Base-by-base conservation (phyloP, 192 early-diverging fungal genomes). In the Backusella mclennaniae region DNA sequence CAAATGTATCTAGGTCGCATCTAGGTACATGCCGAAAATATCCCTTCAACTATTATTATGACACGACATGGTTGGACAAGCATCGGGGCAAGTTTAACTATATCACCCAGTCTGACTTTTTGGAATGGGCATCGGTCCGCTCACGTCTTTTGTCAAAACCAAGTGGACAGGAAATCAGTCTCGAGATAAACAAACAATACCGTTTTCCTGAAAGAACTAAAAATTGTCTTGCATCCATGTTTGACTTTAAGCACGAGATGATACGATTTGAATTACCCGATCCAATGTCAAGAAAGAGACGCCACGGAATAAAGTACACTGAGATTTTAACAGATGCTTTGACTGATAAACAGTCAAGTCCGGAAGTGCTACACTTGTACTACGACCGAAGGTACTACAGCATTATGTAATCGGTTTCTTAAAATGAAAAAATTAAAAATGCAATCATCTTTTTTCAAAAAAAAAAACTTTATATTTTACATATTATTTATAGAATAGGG, bases 1-100 rank as follows among this genome's bases (percentile, higher is more conserved):
- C 81, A 8, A 85, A 85, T 73, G 84, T 85, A n/a, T 52, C 59
- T 49, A 56, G 69, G n/a, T 85, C 84, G 15, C 84, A 80, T 68
- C 49, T 82, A 12, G 78, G 76, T 4, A 76, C 78, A 7, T 85
- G 84, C 53, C 71, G 75, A 33, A 63, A 67, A 19, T 66, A 71
- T 17, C 66, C 81, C 9, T 82, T 85, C 38, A 35, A 67, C 14
- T 84, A 75, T 44, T 84, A 84, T 29, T 85, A 85, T 56, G 69
- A 68, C 15, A 35, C 70, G n/a, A 35, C 42, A 23, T 83, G 81
- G 77, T 49, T 83, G 31, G 71, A 83, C 29, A 73, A 73, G 38
- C 77, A 83, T 35, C 56, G 68, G 9, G 31, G 52, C 3, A 42
- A 35, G 17, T 79, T 79, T 49, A 69, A 71, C 14, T 83, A 83